These are phyloP conservation scores for Fusarium compactum DNA, from an alignment of 2,329 filamentous ascomycete species.

Conservation along the genomic window DNA sequence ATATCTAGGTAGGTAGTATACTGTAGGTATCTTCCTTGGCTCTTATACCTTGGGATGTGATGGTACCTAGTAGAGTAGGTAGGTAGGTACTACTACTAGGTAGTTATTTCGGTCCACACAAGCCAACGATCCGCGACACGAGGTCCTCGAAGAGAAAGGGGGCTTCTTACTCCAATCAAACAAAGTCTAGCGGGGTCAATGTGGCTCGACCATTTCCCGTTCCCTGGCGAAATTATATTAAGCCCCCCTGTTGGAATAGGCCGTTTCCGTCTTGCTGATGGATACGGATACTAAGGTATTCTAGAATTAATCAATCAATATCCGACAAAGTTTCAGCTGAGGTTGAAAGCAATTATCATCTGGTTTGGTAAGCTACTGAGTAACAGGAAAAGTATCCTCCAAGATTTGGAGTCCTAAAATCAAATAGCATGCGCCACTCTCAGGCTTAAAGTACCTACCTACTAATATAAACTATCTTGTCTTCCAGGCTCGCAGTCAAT, in stretches of 20 bases:
- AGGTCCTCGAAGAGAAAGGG: constrained; percentile 43
- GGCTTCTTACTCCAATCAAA: constrained; percentile 38
- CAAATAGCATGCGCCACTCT: neutral
- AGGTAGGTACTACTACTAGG: too few species aligned
- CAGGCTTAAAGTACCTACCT: neutral
- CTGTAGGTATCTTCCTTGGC: neutral
- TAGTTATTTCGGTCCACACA: constrained; percentile 25
- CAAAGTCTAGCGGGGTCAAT: constrained; percentile 33
- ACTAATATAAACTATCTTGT: neutral
- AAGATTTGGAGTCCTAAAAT: neutral
- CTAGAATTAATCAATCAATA: constrained; percentile 22
- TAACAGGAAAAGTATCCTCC: too few species aligned
- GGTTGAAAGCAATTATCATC: neutral
- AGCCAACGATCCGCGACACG: constrained; percentile 44
- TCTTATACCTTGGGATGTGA: neutral
- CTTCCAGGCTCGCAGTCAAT: neutral
- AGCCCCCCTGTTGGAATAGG: constrained; percentile 21
- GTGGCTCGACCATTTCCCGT: constrained; percentile 46
- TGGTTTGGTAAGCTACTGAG: neutral
- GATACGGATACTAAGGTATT: constrained; percentile 5
- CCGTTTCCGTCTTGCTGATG: neutral
- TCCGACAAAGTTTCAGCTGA: constrained; percentile 3
- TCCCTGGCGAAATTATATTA: constrained; percentile 45
- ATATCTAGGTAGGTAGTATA: neutral
- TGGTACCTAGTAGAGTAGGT: neutral